Base-by-base conservation (phyloP, 352 stramenopile species). In the Phytophthora pluvialis region DNA sequence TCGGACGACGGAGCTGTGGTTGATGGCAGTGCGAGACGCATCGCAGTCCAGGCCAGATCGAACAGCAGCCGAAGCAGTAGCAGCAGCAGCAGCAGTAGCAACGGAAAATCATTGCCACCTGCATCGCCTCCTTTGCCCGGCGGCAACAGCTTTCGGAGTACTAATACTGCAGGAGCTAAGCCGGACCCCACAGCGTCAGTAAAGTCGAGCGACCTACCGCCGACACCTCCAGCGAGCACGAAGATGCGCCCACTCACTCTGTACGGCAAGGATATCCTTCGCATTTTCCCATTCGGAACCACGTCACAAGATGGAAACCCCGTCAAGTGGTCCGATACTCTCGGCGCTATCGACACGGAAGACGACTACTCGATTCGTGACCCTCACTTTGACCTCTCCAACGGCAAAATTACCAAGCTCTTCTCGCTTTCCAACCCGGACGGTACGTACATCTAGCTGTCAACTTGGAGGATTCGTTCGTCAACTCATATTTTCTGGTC, bases 381-480 rank as follows among this genome's bases (percentile, higher is more conserved):
- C 38, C 66, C 66, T 1, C 60, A 74, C 50, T 74, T 71, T 29
- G 66, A 74, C 7, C 53, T 74, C 15, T 71, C 66, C 2, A 71
- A 61, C 8, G 60, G 42, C 25, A 74, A 74, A 52, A 74, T 71
- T 50, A 42, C 40, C 44, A 74, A 74, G 54, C 69, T 91, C 36
- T 91, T 93, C 48, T 78, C 73, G 4, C 58, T 81, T 5, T 91
- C 88, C 48, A 64, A 79, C 2, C 82, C 80, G 3, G 71, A 93
- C 44, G 70, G 80, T 88, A 57, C 33, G 52, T 57, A 4, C n/a
- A 4, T 55, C 45, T 35, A 10, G 47, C 60, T 33, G 25, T 46
- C 10, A 15, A 55, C 21, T 21, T 21, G 21, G 21, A 21, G 21
- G 21, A 21, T 21, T 21, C 21, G 21, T 21, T 21, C 21, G 21